Base-by-base conservation (phyloP, 202 grass and related monocot genomes). In the Setaria viridis region DNA sequence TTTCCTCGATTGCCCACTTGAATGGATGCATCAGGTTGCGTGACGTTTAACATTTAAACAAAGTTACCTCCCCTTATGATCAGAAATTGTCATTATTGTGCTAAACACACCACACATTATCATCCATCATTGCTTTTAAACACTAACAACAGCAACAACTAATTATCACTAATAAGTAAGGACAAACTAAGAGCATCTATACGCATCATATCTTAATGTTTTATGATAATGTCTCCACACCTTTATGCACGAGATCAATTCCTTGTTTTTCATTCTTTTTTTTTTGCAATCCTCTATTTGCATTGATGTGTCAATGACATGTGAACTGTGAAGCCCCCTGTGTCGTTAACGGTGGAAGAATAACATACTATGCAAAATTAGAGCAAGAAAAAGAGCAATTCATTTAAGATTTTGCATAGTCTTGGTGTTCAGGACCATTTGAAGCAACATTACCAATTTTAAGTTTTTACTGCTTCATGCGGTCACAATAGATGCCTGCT, bases 151-250 rank as follows among this genome's bases (percentile, higher is more conserved):
- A 37, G 3, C 32, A n/a, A 6, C 16, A 55, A 11, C 32, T 63
- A 74, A 83, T 83, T 74, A 74, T 53, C 30, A 41, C 54, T 73
- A 72, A 63, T 74, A 72, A 74, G 70, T 49, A 33, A 46, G 41
- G 54, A 42, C 79, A 82, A 43, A 54, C 25, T 33, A 45, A 58
- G 13, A 42, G 54, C 20, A 59, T 59, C 11, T 37, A 53, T 12
- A n/a, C 7, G 33, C 19, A 43, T 11, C 50, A 15, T 42, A 21
- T 5, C 35, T 45, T 57, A 41, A 39, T 76, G 9, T 14, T 9
- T 9, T 76, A 58, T 76, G 33, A 56, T 57, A 37, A 76, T 58
- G 53, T 77, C 17, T 14, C 2, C 20, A 29, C 35, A 60, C 37
- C 37, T 56, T 59, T 59, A 12, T n/a, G 34, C 74, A 58, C 12